Evolutionary conservation across 805 yeast genomes (phyloP).

Genomic region (Barnettozyma wickerhamii): DNA sequence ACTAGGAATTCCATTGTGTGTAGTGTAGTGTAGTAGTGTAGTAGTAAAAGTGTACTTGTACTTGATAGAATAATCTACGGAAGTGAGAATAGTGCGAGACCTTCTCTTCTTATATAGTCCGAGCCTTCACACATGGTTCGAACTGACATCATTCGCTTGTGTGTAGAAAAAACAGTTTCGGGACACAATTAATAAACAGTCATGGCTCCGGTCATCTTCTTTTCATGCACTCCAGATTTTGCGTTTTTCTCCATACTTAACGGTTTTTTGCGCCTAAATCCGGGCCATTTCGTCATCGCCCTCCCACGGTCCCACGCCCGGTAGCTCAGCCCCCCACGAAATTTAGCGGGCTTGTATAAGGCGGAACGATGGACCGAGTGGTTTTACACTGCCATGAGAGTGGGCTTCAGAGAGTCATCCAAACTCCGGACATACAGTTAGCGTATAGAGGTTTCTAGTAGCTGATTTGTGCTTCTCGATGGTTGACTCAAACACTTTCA

Average conservation of each 20-base stretch:
- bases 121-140: neutral
- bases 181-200: neutral
- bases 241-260: neutral
- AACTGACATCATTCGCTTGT: neutral
- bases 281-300: neutral
- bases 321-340: too few relatives aligned
- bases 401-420: too few relatives aligned
- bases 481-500: too few relatives aligned
- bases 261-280: slow-evolving; percentile 1
- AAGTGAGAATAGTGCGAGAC: too few relatives aligned
- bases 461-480: too few relatives aligned
- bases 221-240: slow-evolving; percentile 11
- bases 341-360: too few relatives aligned
- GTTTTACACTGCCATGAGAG: too few relatives aligned
- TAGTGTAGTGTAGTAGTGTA: neutral
- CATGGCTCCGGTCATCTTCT: slow-evolving; percentile 1
- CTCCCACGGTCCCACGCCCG: too few relatives aligned
- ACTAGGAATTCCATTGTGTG: slow-evolving; percentile 39
- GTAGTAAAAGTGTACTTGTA: neutral
- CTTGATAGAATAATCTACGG: too few relatives aligned
- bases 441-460: too few relatives aligned
- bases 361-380: too few relatives aligned
- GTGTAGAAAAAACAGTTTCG: neutral
- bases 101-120: neutral
- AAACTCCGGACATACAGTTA: too few relatives aligned